Evolutionary conservation across 2,329 filamentous ascomycete species (phyloP).

Genomic region (Plenodomus biglobosus): DNA sequence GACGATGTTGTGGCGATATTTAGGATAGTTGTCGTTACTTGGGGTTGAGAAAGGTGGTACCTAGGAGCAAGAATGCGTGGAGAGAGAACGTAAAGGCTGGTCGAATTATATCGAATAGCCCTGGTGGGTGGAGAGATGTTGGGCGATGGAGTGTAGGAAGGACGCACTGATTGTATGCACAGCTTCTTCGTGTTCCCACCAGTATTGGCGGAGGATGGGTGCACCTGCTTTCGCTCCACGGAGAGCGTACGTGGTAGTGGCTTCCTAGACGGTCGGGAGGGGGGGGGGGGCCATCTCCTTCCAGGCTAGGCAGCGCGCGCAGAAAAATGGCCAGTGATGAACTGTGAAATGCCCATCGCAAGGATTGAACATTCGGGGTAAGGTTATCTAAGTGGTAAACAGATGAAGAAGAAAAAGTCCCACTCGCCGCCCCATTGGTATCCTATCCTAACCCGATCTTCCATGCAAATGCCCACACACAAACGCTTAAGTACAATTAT

Average conservation of each 20-base stretch:
- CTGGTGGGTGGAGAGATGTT: not conserved
- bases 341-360: not conserved
- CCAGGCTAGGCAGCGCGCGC: not conserved
- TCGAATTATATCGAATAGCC: not conserved
- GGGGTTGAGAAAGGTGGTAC: not conserved
- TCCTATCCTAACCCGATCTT: constrained; percentile 11
- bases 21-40: not conserved
- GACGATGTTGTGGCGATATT: not conserved
- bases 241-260: not conserved
- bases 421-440: constrained; percentile 9
- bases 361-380: constrained; percentile 1
- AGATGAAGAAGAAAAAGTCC: not conserved
- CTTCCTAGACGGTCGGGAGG: not conserved
- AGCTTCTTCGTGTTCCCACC: not conserved
- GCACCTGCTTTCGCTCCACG: not conserved
- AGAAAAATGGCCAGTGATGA: not conserved
- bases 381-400: constrained; percentile 5
- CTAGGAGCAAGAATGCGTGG: not conserved
- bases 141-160: not conserved
- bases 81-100: not conserved
- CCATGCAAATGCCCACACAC: constrained; percentile 23
- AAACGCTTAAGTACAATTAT: constrained; percentile 20
- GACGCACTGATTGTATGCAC: not conserved
- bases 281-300: too few species aligned
- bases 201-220: not conserved